phyloP scores from a whole-genome alignment of 345 rosid genomes.

The Brassica rapa region DNA sequence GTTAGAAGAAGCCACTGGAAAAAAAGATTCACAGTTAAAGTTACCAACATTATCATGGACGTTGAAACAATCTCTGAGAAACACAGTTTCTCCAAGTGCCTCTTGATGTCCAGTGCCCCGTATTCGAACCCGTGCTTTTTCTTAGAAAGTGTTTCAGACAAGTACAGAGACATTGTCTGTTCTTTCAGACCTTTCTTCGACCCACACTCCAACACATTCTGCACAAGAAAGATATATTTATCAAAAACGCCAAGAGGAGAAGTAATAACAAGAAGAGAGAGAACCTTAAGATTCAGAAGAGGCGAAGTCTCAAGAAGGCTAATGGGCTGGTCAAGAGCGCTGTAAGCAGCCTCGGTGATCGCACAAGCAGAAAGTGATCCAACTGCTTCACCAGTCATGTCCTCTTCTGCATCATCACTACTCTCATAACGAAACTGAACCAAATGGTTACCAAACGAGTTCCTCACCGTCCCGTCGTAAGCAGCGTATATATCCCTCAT shows the following conservation, averaged over 20 bases:
- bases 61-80: conserved; percentile 76
- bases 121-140: conserved; percentile 81
- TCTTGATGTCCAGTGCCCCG: conserved; percentile 75
- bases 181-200: conserved; percentile 55
- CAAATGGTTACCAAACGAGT: conserved; percentile 72
- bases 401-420: conserved; percentile 35
- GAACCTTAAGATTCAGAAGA: conserved; percentile 41
- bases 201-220: conserved; percentile 91
- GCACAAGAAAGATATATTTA: conserved; percentile 14
- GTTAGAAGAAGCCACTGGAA: conserved; percentile 4
- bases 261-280: conserved; percentile 23
- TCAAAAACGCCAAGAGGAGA: too few species aligned
- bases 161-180: conserved; percentile 65
- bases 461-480: conserved; percentile 89
- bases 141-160: conserved; percentile 72
- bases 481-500: conserved; percentile 74
- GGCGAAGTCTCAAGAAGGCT: conserved; percentile 62
- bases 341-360: conserved; percentile 88
- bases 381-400: conserved; percentile 68
- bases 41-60: conserved; percentile 68
- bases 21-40: conserved; percentile 1
- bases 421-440: conserved; percentile 68
- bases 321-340: conserved; percentile 92
- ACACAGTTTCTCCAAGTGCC: conserved; percentile 64
- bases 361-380: conserved; percentile 92